Evolutionary conservation across 139 green algal species (phyloP), one percentile per base, ranked within the genome.

Genomic region (Gonium pectorale): DNA sequence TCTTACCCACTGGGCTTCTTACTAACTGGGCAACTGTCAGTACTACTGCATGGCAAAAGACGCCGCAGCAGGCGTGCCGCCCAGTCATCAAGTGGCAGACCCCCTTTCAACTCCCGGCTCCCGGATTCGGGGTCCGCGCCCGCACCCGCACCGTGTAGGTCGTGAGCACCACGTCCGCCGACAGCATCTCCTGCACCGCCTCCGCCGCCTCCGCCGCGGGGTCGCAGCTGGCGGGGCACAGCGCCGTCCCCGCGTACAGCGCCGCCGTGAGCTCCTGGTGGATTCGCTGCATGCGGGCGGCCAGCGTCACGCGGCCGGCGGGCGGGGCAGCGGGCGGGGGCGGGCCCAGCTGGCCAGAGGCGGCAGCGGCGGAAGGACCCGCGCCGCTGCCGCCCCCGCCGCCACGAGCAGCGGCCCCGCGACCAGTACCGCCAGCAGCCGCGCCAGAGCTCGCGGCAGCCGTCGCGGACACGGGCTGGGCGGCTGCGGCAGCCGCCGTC

Each of bases 101-200:
- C n/a, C n/a, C n/a, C n/a, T n/a, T n/a, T n/a, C n/a, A n/a, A n/a
- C n/a, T n/a, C n/a, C n/a, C n/a, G n/a, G n/a, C n/a, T n/a, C n/a
- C n/a, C n/a, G n/a, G n/a, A n/a, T n/a, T n/a, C n/a, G n/a, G n/a
- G n/a, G n/a, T 56, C 49, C 13, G 49, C 13, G 17, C 64, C 64
- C 24, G 31, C 31, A 31, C 31, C 5, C 72, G 11, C 54, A 95
- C 93, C 0, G 84, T 56, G 67, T 93, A 95, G n/a, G 86, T 91
- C 31, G 93, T 96, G 0, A 96, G 81, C 59, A 95, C 90, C 38
- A 96, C 90, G 35, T 95, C 93, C 0, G 84, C 90, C 1, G 27
- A 5, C 52, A 80, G 46, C 54, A 95, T 85, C 67, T 82, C 40
- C 31, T 40, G 7, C 59, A 91, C 79, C 11, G 87, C 88, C 11